Evolutionary conservation across 805 yeast species (phyloP).

Genomic region (Sugiyamaella chiloensis): DNA sequence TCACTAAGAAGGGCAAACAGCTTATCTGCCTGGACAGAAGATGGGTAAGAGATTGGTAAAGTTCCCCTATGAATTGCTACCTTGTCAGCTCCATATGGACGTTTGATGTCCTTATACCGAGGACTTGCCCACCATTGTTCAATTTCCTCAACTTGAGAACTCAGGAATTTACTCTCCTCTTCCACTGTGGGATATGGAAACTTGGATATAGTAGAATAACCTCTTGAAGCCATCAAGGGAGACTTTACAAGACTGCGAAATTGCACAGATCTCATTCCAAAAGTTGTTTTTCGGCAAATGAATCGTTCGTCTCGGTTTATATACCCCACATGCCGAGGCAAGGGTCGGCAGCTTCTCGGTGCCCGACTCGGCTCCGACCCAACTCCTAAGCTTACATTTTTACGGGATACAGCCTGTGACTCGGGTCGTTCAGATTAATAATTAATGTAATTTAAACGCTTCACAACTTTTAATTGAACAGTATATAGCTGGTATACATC

Average conservation of each 20-base stretch:
- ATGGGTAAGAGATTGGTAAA: constrained; percentile 39
- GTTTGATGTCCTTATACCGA: constrained; percentile 45
- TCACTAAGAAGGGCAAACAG: constrained; percentile 45
- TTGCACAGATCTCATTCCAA: no score
- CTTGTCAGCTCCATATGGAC: constrained; percentile 52
- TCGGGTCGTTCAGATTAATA: no score
- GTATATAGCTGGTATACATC: no score
- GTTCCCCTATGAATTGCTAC: constrained; percentile 56
- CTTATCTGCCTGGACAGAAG: constrained; percentile 53
- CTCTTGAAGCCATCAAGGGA: constrained; percentile 1
- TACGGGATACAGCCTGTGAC: no score
- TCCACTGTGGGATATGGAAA: constrained; percentile 37
- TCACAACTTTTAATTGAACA: no score
- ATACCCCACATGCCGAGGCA: constrained; percentile 3
- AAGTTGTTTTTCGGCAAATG: no score
- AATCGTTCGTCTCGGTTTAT: no score
- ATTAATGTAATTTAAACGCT: no score
- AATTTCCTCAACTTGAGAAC: constrained; percentile 37
- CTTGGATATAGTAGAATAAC: constrained; percentile 23
- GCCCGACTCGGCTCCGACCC: constrained; percentile 1
- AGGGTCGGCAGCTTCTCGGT: background rate
- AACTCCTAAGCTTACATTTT: no score
- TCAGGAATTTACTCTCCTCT: constrained; percentile 33
- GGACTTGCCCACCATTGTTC: constrained; percentile 50
- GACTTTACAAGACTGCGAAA: no score